A percentile compares a stretch with the other conserved stretches of the same genome.
phyloP scores from a whole-genome alignment of 257 asterid genomes.

The Plantago major region DNA sequence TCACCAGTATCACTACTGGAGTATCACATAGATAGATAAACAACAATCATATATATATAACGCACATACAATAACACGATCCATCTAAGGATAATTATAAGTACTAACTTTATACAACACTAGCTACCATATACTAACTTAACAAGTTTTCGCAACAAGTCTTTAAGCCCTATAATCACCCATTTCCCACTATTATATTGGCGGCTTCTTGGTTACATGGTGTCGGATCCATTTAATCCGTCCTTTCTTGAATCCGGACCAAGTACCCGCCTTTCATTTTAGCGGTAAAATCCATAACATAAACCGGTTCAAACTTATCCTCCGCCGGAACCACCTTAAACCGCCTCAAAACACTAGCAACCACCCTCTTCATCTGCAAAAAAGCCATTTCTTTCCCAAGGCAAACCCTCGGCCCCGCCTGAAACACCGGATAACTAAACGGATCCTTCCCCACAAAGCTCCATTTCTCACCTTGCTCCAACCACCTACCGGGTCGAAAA shows the following conservation, averaged over 20 bases:
- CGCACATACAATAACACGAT: no score
- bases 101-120: no score
- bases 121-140: no score
- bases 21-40: no score
- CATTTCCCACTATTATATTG: no score
- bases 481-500: conserved; percentile 8
- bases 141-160: no score
- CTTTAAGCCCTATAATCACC: no score
- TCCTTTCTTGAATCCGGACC: conserved; percentile 7
- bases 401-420: conserved; percentile 11
- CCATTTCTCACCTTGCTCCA: not conserved
- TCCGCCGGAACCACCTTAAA: conserved; percentile 1
- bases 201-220: not conserved
- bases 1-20: no score
- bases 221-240: not conserved
- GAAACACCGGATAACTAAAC: conserved; percentile 11
- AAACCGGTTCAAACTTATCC: not conserved
- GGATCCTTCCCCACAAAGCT: conserved; percentile 2
- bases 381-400: conserved; percentile 5
- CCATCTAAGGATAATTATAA: no score
- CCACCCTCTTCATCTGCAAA: conserved; percentile 11
- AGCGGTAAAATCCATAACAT: not conserved
- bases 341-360: conserved; percentile 1
- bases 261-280: conserved; percentile 5
- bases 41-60: no score